Base-by-base conservation (phyloP, 768 basidiomycete genomes). In the Tylopilus cervinicoccineus region DNA sequence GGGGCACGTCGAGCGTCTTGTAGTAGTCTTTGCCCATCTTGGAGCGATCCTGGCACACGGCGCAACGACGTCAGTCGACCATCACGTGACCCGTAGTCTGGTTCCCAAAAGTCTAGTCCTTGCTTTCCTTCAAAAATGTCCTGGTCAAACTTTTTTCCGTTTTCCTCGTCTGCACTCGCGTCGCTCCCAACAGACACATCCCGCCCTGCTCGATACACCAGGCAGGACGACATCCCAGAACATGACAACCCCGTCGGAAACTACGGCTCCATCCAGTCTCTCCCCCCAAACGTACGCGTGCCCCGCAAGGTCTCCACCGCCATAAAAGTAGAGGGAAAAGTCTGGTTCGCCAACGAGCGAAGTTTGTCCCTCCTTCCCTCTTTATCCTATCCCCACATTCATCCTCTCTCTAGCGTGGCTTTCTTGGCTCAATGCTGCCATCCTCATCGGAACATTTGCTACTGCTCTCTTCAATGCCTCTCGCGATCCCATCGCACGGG, bases 291-390 rank as follows among this genome's bases (percentile, higher is more conserved):
- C 38, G 81, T 91, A 31, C 74, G 84, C 31, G 77, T 92, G 0
- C 90, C 90, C 0, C 88, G 86, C 72, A 93, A 93, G 68, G 80
- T 89, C 19, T 72, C 86, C 0, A 86, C 87, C 1, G 80, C 85
- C 0, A 74, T 97, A 58, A 88, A 83, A 54, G 92, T 97, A 16
- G 93, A 97, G 64, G 84, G 83, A 19, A 97, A 97, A 61, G 93
- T 97, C 40, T 97, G 94, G 93, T 95, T 97, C 65, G 93, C 93
- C 9, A 96, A 96, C 61, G 93, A 97, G 68, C 74, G 91, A 62
- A 93, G 90, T 93, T 39, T 51, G 83, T 42, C 38, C 10, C 12
- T 9, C 14, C 7, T 13, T 40, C 22, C 44, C 38, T 31, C 3
- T n/a, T n/a, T n/a, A 4, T 10, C 33, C 26, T 33, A 16, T 45